A percentile compares a stretch with the other conserved stretches of the same genome.
Conservation (phyloP, 768 basidiomycete genomes). For the Pisolithus orientalis region DNA sequence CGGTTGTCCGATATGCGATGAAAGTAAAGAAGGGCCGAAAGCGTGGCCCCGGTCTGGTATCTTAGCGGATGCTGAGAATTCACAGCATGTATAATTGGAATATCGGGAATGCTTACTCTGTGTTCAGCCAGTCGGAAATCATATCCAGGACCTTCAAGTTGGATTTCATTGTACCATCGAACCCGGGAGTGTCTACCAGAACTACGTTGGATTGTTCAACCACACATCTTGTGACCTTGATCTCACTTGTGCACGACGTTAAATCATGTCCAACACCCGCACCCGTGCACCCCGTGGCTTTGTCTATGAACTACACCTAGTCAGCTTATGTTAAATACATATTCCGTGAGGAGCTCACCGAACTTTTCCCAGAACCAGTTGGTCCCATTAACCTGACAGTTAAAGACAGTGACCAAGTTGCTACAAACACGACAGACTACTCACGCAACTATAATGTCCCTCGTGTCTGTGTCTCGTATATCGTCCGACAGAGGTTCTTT, state of each 20-base stretch:
- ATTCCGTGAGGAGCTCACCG: constrained; percentile 4
- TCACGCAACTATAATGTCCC: too few species aligned
- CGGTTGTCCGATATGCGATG: constrained; percentile 36
- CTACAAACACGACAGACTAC: too few species aligned
- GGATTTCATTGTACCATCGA: constrained; percentile 13
- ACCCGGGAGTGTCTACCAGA: constrained; percentile 21
- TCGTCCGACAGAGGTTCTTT: too few species aligned
- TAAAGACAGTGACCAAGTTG: too few species aligned
- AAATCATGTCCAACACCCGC: constrained; percentile 5
- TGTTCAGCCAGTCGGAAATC: constrained; percentile 16
- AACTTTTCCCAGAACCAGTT: constrained; percentile 12
- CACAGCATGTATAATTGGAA: neutral
- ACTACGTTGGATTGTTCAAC: constrained; percentile 7
- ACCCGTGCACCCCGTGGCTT: constrained; percentile 1
- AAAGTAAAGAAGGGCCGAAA: constrained; percentile 32
- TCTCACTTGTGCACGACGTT: constrained; percentile 6
- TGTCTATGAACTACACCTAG: constrained; percentile 8
- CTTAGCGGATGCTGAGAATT: neutral
- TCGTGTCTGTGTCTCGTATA: too few species aligned
- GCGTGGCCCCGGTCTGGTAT: constrained; percentile 4
- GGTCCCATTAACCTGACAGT: neutral
- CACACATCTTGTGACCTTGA: constrained; percentile 1
- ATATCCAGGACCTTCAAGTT: constrained; percentile 8
- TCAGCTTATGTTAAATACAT: neutral
- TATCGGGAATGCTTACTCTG: neutral